Conservation (phyloP, 1,284 basidiomycete genomes). For the Leccinum subrobustum region DNA sequence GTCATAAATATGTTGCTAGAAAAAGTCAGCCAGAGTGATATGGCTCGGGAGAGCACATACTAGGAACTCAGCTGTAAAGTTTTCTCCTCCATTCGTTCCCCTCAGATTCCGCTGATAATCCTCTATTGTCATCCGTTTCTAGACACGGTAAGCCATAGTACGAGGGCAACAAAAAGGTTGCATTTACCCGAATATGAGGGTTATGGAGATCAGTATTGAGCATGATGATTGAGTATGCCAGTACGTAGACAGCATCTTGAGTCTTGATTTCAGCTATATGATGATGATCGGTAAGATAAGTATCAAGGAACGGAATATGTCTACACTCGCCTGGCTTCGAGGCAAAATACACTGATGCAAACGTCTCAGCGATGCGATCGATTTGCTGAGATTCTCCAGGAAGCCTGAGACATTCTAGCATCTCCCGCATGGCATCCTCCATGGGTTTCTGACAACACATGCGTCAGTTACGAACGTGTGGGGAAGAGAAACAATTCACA, state of each 20-base stretch:
- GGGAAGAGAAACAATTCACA: slow-evolving; percentile 47
- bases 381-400: slow-evolving; percentile 98
- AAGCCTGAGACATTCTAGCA: slow-evolving; percentile 92
- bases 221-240: slow-evolving; percentile 97
- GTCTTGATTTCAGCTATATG: slow-evolving; percentile 79
- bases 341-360: slow-evolving; percentile 89
- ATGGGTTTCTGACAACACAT: slow-evolving; percentile 74
- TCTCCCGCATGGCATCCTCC: slow-evolving; percentile 92
- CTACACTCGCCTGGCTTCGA: slow-evolving; percentile 64
- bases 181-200: slow-evolving; percentile 85
- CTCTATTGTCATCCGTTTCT: slow-evolving; percentile 96
- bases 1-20: slow-evolving; percentile 86
- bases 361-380: slow-evolving; percentile 90
- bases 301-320: slow-evolving; percentile 4
- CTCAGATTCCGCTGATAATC: slow-evolving; percentile 93
- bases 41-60: slow-evolving; percentile 44
- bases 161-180: not conserved
- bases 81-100: slow-evolving; percentile 86
- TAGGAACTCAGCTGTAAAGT: slow-evolving; percentile 87
- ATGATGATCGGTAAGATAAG: slow-evolving; percentile 1
- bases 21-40: slow-evolving; percentile 6
- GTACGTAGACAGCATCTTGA: slow-evolving; percentile 92
- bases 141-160: slow-evolving; percentile 13
- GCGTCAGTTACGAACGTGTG: slow-evolving; percentile 11
- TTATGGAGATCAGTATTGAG: slow-evolving; percentile 98